Percentiles rank a stretch among this genome's conserved stretches.
phyloP scores from a whole-genome alignment of 1,284 basidiomycete species.

The Irpex lacteus region DNA sequence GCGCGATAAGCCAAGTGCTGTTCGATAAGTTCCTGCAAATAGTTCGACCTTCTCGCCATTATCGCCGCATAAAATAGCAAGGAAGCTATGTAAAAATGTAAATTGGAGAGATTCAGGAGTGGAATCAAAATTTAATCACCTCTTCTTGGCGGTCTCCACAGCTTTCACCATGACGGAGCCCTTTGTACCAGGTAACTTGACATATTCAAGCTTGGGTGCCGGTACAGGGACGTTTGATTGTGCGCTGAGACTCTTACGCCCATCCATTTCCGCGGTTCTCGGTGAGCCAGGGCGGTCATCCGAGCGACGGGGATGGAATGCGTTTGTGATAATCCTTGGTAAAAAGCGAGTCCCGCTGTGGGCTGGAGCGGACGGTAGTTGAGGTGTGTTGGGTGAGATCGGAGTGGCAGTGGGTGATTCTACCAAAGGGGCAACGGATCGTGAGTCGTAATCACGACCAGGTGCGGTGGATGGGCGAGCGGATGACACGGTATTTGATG shows the following conservation, averaged over 20 bases:
- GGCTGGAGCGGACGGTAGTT: conserved; percentile 35
- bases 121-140: conserved; percentile 39
- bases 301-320: conserved; percentile 55
- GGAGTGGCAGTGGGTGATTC: background rate
- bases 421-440: background rate
- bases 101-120: background rate
- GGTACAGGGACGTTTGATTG: conserved; percentile 44
- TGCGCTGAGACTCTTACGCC: conserved; percentile 15
- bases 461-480: conserved; percentile 25
- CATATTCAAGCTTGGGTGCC: conserved; percentile 84
- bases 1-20: conserved; percentile 74
- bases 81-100: conserved; percentile 50
- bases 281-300: conserved; percentile 49
- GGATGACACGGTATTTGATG: conserved; percentile 10
- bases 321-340: conserved; percentile 66
- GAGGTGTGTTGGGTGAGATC: conserved; percentile 17
- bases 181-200: conserved; percentile 88
- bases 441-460: conserved; percentile 14
- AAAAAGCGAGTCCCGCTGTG: conserved; percentile 51
- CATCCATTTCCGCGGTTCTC: conserved; percentile 19
- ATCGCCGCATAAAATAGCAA: conserved; percentile 88
- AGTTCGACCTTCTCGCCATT: conserved; percentile 89
- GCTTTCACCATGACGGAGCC: conserved; percentile 78
- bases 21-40: conserved; percentile 83
- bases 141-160: conserved; percentile 84